Base-by-base conservation (phyloP, 345 rosid species). In the Ailanthus altissimus region DNA sequence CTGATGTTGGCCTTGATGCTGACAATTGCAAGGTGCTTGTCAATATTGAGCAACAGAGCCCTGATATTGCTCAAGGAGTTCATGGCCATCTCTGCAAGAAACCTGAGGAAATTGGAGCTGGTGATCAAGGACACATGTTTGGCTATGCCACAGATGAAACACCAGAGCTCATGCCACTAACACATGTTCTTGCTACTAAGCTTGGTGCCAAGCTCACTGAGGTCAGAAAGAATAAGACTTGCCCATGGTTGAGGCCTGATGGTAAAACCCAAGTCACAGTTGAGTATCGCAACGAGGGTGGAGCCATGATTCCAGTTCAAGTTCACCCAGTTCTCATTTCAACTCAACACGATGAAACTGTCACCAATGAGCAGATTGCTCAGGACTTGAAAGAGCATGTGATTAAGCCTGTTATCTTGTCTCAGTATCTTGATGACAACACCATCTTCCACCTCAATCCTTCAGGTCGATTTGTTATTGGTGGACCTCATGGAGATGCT, bases 61-160 rank as follows among this genome's bases (percentile, higher is more conserved):
- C 96, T 49, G 97, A 92, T 63, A 90, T 89, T 81, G 94, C 97
- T 36, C 97, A 89, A 69, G 97, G 97, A 65, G 93, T 92, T 73
- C 97, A 92, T 43, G 97, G 97, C 5, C 97, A 89, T 73, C 86
- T 92, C 51, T 84, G 89, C 71, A 92, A 92, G 76, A 90, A 88
- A 75, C 94, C 97, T 23, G 94, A 92, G 80, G 94, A 91, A n/a
- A 91, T 91, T 57, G 97, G 97, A 40, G 97, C 97, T 74, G 97
- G 97, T 73, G 97, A 91, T 70, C 93, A 91, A 53, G 95, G 93
- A 5, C 95, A 91, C 77, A 91, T 91, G 93, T 91, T 91, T 56
- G 94, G 97, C 4, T 91, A 91, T 67, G 96, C 95, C n/a, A 85
- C 95, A 0, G 93, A 91, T 75, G 93, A 91, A 72, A 91, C 95